Evolutionary conservation across 345 rosid genomes (phyloP).

Genomic region (Brassica juncea): DNA sequence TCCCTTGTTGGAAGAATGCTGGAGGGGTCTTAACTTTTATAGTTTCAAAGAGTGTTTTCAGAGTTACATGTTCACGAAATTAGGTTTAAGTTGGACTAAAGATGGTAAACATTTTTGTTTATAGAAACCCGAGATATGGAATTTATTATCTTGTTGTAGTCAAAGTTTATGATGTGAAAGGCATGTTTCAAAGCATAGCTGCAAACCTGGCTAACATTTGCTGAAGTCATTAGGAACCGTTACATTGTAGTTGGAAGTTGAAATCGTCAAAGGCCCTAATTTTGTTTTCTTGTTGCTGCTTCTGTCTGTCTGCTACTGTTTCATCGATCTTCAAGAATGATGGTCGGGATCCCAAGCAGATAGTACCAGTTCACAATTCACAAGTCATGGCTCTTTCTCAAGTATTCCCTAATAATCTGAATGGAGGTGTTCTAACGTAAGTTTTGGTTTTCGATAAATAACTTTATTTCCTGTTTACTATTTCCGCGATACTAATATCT

Average conservation of each 20-base stretch:
- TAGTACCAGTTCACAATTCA: slow-evolving; percentile 74
- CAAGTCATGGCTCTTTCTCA: slow-evolving; percentile 78
- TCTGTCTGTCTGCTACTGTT: slow-evolving; percentile 37
- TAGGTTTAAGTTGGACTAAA: slow-evolving; percentile 13
- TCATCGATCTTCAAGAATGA: slow-evolving; percentile 61
- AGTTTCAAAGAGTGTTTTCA: slow-evolving; percentile 4
- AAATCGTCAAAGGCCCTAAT: slow-evolving; percentile 21
- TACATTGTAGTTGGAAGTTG: slow-evolving; percentile 21
- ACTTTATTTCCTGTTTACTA: slow-evolving; percentile 8
- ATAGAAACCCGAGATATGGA: slow-evolving; percentile 1
- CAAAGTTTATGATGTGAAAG: slow-evolving; percentile 2
- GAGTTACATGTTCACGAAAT: slow-evolving; percentile 18
- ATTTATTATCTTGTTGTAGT: slow-evolving; percentile 5
- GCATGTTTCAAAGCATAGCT: slow-evolving; percentile 23
- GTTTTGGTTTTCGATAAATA: slow-evolving; percentile 37
- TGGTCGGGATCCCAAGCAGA: slow-evolving; percentile 72
- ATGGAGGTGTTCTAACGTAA: slow-evolving; percentile 77
- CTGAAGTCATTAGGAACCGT: slow-evolving; percentile 3
- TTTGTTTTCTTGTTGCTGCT: slow-evolving; percentile 28
- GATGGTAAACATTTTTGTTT: slow-evolving; percentile 9
- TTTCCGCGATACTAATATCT: slow-evolving; percentile 25
- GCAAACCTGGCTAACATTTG: slow-evolving; percentile 10
- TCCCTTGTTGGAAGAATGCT: slow-evolving; percentile 1
- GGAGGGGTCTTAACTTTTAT: slow-evolving; percentile 15
- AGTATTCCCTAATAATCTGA: slow-evolving; percentile 80